Conservation (phyloP, 305 asterid species). For the Solanum hybrid region DNA sequence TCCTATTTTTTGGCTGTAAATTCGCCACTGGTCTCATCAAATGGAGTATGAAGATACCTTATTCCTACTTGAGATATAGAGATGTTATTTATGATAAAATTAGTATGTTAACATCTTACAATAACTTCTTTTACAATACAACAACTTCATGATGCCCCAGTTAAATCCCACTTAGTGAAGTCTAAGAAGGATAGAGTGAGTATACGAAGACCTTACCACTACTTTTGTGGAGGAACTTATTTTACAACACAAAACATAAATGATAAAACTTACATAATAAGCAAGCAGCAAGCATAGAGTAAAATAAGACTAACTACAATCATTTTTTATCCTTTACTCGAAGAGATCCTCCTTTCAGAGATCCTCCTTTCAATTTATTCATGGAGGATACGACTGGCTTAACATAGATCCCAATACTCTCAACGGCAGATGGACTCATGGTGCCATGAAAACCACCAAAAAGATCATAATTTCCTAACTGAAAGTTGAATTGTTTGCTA, state of each 20-base stretch:
- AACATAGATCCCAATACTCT: neutral
- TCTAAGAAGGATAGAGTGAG: neutral
- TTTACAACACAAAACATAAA: neutral
- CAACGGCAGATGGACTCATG: fast-evolving
- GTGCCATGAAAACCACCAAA: neutral
- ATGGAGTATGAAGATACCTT: too few relatives aligned
- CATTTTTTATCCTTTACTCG: neutral
- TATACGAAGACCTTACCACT: too few relatives aligned
- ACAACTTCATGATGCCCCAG: too few relatives aligned
- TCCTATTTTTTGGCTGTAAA: too few relatives aligned
- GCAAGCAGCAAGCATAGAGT: neutral
- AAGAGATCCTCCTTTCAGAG: too few relatives aligned
- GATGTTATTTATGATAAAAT: too few relatives aligned
- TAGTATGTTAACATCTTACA: too few relatives aligned
- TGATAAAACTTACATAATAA: neutral
- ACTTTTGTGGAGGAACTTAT: neutral
- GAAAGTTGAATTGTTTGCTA: neutral
- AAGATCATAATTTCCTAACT: neutral
- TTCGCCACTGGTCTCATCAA: too few relatives aligned
- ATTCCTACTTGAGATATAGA: too few relatives aligned
- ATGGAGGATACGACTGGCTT: neutral
- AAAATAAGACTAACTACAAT: neutral
- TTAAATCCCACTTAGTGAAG: neutral
- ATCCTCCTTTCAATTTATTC: too few relatives aligned
- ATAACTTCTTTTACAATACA: too few relatives aligned